Evolutionary conservation across 257 asterid species (phyloP).

Genomic region (Penstemon barbatus): DNA sequence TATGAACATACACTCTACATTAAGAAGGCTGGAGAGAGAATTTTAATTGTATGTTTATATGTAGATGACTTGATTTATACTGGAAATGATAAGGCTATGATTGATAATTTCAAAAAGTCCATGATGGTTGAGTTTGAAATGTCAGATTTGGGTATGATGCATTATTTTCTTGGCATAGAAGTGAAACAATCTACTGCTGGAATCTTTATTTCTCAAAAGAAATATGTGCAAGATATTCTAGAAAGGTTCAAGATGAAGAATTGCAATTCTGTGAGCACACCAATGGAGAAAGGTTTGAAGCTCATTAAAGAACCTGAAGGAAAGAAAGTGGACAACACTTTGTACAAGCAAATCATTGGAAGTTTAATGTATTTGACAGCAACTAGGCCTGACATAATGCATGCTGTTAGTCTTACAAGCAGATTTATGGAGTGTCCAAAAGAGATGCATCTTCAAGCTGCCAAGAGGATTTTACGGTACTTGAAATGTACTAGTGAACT

Average conservation of each 20-base stretch:
- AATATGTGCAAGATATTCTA: constrained; percentile 7
- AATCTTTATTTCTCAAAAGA: constrained; percentile 3
- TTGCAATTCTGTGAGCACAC: constrained; percentile 7
- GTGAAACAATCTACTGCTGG: background rate
- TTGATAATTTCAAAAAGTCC: background rate
- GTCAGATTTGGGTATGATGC: constrained; percentile 15
- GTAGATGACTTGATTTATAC: constrained; percentile 19
- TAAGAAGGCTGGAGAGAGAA: too few relatives aligned
- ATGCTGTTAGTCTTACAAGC: background rate
- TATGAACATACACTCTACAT: too few relatives aligned
- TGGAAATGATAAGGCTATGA: background rate
- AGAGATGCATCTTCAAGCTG: background rate
- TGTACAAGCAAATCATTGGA: constrained; percentile 8
- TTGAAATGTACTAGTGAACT: background rate
- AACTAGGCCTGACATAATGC: constrained; percentile 17
- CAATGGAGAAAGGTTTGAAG: background rate
- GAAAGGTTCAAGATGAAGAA: constrained; percentile 1
- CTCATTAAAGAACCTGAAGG: background rate
- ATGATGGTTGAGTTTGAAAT: background rate
- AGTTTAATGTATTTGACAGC: constrained; percentile 18
- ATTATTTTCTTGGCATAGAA: constrained; percentile 15
- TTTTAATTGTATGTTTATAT: too few relatives aligned
- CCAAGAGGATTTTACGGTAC: background rate
- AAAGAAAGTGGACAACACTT: background rate
- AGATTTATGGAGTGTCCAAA: too few relatives aligned